Base-by-base conservation (phyloP, 2,329 filamentous ascomycete species). In the Aquanectria penicillioides region DNA sequence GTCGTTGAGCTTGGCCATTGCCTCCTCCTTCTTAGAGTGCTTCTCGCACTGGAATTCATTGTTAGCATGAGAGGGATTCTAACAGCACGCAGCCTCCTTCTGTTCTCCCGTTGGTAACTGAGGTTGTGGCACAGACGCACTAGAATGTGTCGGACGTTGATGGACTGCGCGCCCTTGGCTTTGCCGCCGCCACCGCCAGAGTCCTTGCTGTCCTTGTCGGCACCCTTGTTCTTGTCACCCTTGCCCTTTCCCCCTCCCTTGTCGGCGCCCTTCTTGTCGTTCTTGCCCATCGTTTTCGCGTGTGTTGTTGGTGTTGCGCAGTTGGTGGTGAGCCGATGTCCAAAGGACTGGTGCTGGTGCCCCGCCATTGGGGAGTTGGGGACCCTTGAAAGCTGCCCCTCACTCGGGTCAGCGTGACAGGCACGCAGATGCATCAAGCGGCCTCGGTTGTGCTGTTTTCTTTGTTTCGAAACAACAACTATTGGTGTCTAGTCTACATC, bases 11-110 rank as follows among this genome's bases (percentile, higher is more conserved):
- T 92, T 89, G 55, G 83, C 84, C 13, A 93, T 73, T 1, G 91
- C 91, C 71, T 92, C 88, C 71, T 93, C 90, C 71, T 92, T 93
- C 74, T 89, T 92, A n/a, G 80, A 77, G 71, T 92, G 87, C 71
- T 94, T 94, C 72, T 89, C 88, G 69, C 91, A 93, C 78, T 88
- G 43, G 23, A 20, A 4, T 9, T 31, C 22, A 26, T 46, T 11
- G 54, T 67, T 26, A 69, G 61, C 31, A 50, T 37, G 37, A 2
- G 4, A 28, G 29, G 18, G 12, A 31, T 20, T 18, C 18, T 38
- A n/a, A 11, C 23, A 37, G 28, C 29, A n/a, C n/a, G n/a, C n/a
- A n/a, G n/a, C n/a, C n/a, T n/a, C n/a, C n/a, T n/a, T n/a, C n/a
- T n/a, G n/a, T n/a, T n/a, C n/a, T n/a, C n/a, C n/a, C n/a, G n/a